Evolutionary conservation across 805 yeast genomes (phyloP).

Genomic region (Starmerella floris): DNA sequence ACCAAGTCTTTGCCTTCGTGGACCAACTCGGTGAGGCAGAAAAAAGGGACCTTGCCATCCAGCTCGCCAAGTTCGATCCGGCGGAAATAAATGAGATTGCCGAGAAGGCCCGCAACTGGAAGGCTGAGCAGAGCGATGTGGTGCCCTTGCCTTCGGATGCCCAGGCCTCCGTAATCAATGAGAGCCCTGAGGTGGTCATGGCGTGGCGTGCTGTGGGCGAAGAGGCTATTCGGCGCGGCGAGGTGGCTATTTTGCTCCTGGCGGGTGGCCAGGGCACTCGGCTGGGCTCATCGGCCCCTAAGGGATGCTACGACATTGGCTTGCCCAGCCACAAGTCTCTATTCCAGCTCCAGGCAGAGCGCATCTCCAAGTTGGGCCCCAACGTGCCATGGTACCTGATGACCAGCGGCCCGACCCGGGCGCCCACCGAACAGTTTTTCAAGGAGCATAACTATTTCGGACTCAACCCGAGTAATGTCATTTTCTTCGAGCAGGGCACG

Average conservation of each 20-base stretch:
- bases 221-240: slow-evolving; percentile 49
- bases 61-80: slow-evolving; percentile 30
- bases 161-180: slow-evolving; percentile 24
- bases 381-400: slow-evolving; percentile 77
- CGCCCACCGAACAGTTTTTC: slow-evolving; percentile 62
- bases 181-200: slow-evolving; percentile 22
- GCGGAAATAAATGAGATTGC: slow-evolving; percentile 25
- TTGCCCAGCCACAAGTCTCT: slow-evolving; percentile 73
- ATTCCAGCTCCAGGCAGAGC: slow-evolving; percentile 88
- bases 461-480: slow-evolving; percentile 42
- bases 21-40: slow-evolving; percentile 24
- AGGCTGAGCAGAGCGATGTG: slow-evolving; percentile 15
- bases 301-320: slow-evolving; percentile 83
- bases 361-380: slow-evolving; percentile 41
- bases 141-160: slow-evolving; percentile 25
- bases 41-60: slow-evolving; percentile 23
- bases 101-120: slow-evolving; percentile 13
- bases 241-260: slow-evolving; percentile 82
- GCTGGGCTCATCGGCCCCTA: slow-evolving; percentile 77
- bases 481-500: slow-evolving; percentile 88
- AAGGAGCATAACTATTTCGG: slow-evolving; percentile 55
- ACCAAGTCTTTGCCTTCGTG: slow-evolving; percentile 31
- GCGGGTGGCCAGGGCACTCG: slow-evolving; percentile 99
- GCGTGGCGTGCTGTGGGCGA: slow-evolving; percentile 45
- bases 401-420: slow-evolving; percentile 85